phyloP scores from a whole-genome alignment of 2,329 filamentous ascomycete genomes.

The Pestalotiopsis sp. region DNA sequence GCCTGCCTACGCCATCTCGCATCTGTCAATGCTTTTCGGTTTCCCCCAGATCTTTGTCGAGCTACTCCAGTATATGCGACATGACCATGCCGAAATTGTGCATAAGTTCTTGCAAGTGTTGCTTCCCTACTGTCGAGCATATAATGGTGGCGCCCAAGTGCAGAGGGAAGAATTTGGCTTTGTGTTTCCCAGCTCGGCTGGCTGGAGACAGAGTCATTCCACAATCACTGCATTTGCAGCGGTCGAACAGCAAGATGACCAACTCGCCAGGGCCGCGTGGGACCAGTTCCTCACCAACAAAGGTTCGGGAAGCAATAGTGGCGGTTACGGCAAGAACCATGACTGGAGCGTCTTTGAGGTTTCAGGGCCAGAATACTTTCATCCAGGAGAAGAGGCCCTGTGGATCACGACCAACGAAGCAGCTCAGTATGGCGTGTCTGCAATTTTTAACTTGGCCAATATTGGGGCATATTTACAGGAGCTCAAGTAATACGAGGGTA shows the following conservation, averaged over 20 bases:
- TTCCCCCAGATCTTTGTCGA: not conserved
- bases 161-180: not conserved
- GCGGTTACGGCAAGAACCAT: conserved; percentile 41
- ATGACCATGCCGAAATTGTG: not conserved
- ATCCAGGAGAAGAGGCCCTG: not conserved
- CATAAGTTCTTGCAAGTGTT: not conserved
- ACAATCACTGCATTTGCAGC: not conserved
- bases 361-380: conserved; percentile 33
- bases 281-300: not conserved
- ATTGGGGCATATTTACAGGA: conserved; percentile 26
- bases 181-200: not conserved
- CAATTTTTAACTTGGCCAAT: conserved; percentile 56
- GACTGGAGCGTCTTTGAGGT: conserved; percentile 54
- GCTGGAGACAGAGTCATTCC: conserved; percentile 1
- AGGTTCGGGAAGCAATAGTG: not conserved
- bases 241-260: not conserved
- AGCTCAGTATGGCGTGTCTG: conserved; percentile 59
- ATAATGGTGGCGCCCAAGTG: not conserved
- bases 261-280: not conserved
- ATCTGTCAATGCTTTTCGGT: not conserved
- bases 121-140: not conserved
- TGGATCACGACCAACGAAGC: conserved; percentile 62
- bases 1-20: conserved; percentile 34
- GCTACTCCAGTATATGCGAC: not conserved
- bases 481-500: conserved; percentile 28